Evolutionary conservation across 257 asterid genomes (phyloP), one percentile per base, ranked within the genome.

Genomic region (Penstemon davidsonii): DNA sequence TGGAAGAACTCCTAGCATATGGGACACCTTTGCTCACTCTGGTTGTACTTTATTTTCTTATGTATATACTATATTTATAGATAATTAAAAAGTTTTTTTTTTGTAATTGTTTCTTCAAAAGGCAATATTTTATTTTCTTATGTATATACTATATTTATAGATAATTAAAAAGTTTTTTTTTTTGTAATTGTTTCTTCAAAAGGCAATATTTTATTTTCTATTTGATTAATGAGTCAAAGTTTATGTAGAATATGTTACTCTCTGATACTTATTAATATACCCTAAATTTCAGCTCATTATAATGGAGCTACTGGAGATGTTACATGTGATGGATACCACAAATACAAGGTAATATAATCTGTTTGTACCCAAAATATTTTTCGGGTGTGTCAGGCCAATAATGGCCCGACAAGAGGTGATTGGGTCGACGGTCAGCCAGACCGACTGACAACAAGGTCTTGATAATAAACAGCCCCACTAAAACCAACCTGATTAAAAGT

Each of bases 1-100:
- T 74, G 88, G 88, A 68, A 80, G 86, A 55, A 80, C 81, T 65
- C 86, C 86, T n/a, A 78, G 84, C 79, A 56, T 78, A 49, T 78
- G 82, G 88, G 84, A 80, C 69, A 78, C 77, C 65, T 83, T 56
- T 37, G 74, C 64, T 65, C 82, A 76, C 41, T 55, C 77, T 67
- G 77, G 81, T 76, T 36, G 40, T 51, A 40, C 40, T 15, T 36
- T 33, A 46, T 41, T 55, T 15, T 41, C 40, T 66, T 66, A 11
- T 47, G 18, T 15, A 15, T 15, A 15, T 15, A 15, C 18, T 15
- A 15, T 15, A 15, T 15, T 15, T 15, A 15, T 15, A 15, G 18
- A 15, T 15, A 15, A 15, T 15, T 15, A 15, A 15, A 15, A 19
- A 7, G 38, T 39, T 8, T 9, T 55, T 6, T 15, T 33, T 1